A percentile compares a stretch with the other conserved stretches of the same genome.
These are phyloP conservation scores for Kwoniella botswanensis DNA, from an alignment of 768 basidiomycete species.

Conservation along the genomic window DNA sequence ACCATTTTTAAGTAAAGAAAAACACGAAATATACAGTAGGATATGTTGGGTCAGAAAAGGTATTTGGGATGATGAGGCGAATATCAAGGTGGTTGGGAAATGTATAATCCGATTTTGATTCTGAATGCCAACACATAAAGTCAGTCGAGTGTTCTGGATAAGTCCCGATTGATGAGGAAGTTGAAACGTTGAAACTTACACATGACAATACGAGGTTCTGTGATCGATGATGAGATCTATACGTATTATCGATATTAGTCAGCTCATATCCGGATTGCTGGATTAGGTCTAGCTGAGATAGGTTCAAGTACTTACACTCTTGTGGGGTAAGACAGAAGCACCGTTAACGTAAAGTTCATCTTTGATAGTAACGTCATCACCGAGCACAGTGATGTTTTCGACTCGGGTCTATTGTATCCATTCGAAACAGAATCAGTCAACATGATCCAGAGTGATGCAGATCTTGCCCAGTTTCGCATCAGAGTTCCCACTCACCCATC, in stretches of 20 bases:
- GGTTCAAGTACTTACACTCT: slow-evolving; percentile 51
- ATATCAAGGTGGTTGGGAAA: not conserved
- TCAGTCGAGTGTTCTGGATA: not conserved
- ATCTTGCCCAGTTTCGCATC: not conserved
- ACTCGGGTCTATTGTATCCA: slow-evolving; percentile 46
- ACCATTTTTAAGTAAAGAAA: not conserved
- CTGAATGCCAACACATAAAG: not conserved
- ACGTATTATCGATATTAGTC: not conserved
- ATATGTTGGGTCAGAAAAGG: not conserved
- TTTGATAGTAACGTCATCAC: slow-evolving; percentile 63
- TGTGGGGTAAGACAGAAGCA: slow-evolving; percentile 59
- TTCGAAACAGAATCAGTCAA: no score
- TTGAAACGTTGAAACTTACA: slow-evolving; percentile 35
- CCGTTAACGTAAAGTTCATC: slow-evolving; percentile 62
- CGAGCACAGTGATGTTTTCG: slow-evolving; percentile 61
- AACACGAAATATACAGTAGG: slow-evolving; percentile 5
- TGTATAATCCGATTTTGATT: slow-evolving; percentile 1
- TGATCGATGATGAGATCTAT: slow-evolving; percentile 57
- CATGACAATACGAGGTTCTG: slow-evolving; percentile 59
- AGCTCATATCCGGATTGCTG: not conserved
- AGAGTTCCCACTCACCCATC: slow-evolving; percentile 52
- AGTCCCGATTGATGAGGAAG: not conserved
- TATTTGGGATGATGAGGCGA: not conserved
- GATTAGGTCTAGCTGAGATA: not conserved
- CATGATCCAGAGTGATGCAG: not conserved